These are phyloP conservation scores for Boletus fagicola DNA, from an alignment of 768 basidiomycete species.

Conservation along the genomic window DNA sequence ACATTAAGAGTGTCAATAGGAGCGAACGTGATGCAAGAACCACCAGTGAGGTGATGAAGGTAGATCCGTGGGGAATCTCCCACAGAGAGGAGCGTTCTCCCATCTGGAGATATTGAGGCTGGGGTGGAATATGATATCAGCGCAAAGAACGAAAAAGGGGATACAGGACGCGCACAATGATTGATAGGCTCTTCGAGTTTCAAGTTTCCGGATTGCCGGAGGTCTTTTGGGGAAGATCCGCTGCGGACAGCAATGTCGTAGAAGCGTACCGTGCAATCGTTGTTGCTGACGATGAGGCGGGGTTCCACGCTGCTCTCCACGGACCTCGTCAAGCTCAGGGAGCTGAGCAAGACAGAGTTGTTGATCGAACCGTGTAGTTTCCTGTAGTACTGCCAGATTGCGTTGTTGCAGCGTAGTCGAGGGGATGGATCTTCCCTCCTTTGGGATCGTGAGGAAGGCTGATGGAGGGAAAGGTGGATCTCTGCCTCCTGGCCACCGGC, in stretches of 20 bases:
- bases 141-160: background rate
- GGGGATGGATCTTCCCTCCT: slow-evolving; percentile 15
- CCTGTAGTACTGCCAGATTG: slow-evolving; percentile 55
- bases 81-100: slow-evolving; percentile 81
- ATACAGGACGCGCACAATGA: slow-evolving; percentile 56
- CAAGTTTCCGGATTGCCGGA: slow-evolving; percentile 53
- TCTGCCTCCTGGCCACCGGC: slow-evolving; percentile 75
- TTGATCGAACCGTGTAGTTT: slow-evolving; percentile 71
- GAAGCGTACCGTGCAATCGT: slow-evolving; percentile 78
- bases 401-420: slow-evolving; percentile 8
- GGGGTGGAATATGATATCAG: slow-evolving; percentile 11
- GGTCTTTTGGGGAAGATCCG: slow-evolving; percentile 38
- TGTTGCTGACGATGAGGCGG: slow-evolving; percentile 79
- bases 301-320: slow-evolving; percentile 70
- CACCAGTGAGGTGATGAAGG: slow-evolving; percentile 74
- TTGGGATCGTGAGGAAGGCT: slow-evolving; percentile 24
- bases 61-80: slow-evolving; percentile 88
- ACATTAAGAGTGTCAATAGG: slow-evolving; percentile 68
- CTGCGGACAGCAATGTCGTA: slow-evolving; percentile 67
- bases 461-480: slow-evolving; percentile 59
- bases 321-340: slow-evolving; percentile 57
- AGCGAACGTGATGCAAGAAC: slow-evolving; percentile 56
- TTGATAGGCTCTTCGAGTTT: slow-evolving; percentile 71
- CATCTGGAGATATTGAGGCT: slow-evolving; percentile 91
- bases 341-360: slow-evolving; percentile 71